These are phyloP conservation scores for Talaromyces sp. DNA, from an alignment of 2,329 filamentous ascomycete genomes.

Conservation along the genomic window DNA sequence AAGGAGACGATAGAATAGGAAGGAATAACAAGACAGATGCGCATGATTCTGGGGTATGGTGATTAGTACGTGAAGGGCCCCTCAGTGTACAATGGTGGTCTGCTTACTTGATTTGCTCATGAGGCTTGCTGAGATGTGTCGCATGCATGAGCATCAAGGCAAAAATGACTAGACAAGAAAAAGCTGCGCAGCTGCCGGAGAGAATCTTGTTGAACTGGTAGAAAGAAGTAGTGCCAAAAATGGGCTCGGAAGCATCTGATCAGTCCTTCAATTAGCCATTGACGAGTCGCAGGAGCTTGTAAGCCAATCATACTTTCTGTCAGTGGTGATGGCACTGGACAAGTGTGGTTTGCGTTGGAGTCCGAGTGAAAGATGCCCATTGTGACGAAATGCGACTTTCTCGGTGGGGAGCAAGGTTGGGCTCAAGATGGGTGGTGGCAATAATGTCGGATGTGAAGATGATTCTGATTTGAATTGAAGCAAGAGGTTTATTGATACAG, in stretches of 20 bases:
- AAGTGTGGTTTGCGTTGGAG: slow-evolving; percentile 3
- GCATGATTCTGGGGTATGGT: slow-evolving; percentile 36
- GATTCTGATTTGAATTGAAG: background rate
- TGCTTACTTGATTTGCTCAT: slow-evolving; percentile 41
- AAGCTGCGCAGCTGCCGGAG: slow-evolving; percentile 34
- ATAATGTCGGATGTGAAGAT: background rate
- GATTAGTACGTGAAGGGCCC: background rate
- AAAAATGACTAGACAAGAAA: slow-evolving; percentile 31
- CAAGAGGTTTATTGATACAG: background rate
- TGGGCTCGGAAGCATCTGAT: slow-evolving; percentile 19
- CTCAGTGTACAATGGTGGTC: background rate
- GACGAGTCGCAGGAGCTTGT: slow-evolving; percentile 9
- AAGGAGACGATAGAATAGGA: slow-evolving; percentile 41
- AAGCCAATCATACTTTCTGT: background rate
- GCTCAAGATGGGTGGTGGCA: background rate
- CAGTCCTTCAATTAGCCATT: slow-evolving; percentile 6
- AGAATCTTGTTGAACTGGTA: slow-evolving; percentile 37
- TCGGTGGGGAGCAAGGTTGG: background rate
- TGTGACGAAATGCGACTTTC: background rate
- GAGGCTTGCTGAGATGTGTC: slow-evolving; percentile 40
- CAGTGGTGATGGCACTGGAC: slow-evolving; percentile 3
- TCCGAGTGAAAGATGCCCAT: background rate
- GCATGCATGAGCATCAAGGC: slow-evolving; percentile 35
- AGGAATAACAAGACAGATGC: slow-evolving; percentile 42
- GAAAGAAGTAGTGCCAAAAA: slow-evolving; percentile 28